A percentile compares a stretch with the other conserved stretches of the same genome.
These are phyloP conservation scores for Amoebophrya sp. DNA, from an alignment of 169 alveolate species.

Conservation along the genomic window DNA sequence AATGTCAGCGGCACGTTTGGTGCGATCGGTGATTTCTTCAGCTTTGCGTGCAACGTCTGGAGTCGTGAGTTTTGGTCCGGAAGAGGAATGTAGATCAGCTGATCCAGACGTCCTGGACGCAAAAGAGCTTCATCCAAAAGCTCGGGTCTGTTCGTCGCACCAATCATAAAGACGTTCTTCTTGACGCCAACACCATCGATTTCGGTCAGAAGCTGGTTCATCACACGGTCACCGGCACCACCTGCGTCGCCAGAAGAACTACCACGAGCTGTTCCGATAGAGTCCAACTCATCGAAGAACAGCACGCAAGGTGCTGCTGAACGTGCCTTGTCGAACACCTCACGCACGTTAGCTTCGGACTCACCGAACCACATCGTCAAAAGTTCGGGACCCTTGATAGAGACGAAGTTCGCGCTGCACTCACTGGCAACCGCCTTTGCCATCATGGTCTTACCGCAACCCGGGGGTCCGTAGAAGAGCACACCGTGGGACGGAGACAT, in stretches of 20 bases:
- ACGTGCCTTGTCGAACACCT: slow-evolving; percentile 94
- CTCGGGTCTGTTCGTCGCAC: slow-evolving; percentile 99
- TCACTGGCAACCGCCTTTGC: slow-evolving; percentile 99
- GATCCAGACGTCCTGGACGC: slow-evolving; percentile 99
- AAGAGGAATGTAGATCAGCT: slow-evolving; percentile 97
- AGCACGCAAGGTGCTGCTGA: slow-evolving; percentile 99
- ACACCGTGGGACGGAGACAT: slow-evolving; percentile 99
- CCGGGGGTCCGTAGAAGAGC: slow-evolving; percentile 99
- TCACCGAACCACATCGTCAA: slow-evolving; percentile 99
- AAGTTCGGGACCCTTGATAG: slow-evolving; percentile 97
- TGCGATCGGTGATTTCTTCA: slow-evolving; percentile 95
- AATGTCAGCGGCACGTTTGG: slow-evolving; percentile 92
- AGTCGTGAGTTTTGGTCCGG: slow-evolving; percentile 78
- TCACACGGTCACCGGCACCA: slow-evolving; percentile 98
- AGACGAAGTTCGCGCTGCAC: slow-evolving; percentile 98
- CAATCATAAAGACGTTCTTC: slow-evolving; percentile 98
- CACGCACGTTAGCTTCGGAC: slow-evolving; percentile 99
- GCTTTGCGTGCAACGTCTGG: slow-evolving; percentile 64
- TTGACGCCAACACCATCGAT: slow-evolving; percentile 99
- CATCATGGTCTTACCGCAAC: slow-evolving; percentile 95
- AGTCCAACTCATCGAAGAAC: slow-evolving; percentile 98
- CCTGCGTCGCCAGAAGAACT: slow-evolving; percentile 83
- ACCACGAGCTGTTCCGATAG: slow-evolving; percentile 78
- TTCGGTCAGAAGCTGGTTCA: slow-evolving; percentile 98
- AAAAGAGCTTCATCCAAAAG: slow-evolving; percentile 97